A percentile compares a stretch with the other conserved stretches of the same genome.
Conservation (phyloP, 192 early-diverging fungal species). For the Podila minutissima region DNA sequence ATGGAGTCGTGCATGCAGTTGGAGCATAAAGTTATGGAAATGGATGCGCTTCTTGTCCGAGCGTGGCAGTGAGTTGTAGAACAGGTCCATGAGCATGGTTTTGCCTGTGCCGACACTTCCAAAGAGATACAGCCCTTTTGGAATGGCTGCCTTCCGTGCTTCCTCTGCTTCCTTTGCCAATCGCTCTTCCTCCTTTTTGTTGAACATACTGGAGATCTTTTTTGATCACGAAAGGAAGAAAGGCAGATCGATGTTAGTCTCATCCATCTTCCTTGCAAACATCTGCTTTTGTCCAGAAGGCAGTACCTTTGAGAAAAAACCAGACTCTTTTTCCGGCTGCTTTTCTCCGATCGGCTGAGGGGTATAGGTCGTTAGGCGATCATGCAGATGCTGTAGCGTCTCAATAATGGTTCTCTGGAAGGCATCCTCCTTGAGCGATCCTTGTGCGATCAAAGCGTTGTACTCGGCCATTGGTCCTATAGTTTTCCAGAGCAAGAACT, state of each 20-base stretch:
- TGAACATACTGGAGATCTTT: constrained; percentile 32
- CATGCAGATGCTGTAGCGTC: constrained; percentile 72
- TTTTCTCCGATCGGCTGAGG: constrained; percentile 53
- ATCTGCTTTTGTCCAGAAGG: not conserved
- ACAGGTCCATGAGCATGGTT: constrained; percentile 96
- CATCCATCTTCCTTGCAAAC: not conserved
- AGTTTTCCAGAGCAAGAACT: not conserved
- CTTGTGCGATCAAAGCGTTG: constrained; percentile 55
- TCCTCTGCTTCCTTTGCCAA: constrained; percentile 22
- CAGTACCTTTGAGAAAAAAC: constrained; percentile 27
- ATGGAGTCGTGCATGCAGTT: constrained; percentile 84
- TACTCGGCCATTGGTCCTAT: constrained; percentile 58
- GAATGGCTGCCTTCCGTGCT: constrained; percentile 32
- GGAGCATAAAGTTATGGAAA: constrained; percentile 98
- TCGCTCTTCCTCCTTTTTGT: constrained; percentile 38
- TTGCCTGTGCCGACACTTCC: constrained; percentile 93
- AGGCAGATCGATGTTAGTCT: not conserved
- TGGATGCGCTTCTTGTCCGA: constrained; percentile 87
- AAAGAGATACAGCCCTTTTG: constrained; percentile 68
- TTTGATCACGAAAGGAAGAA: not conserved
- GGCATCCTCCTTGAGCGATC: constrained; percentile 68
- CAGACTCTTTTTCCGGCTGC: constrained; percentile 6
- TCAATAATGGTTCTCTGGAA: constrained; percentile 76
- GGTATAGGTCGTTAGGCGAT: constrained; percentile 64
- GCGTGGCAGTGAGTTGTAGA: constrained; percentile 82